phyloP scores from a whole-genome alignment of 2,329 filamentous ascomycete species.

The Sporothrix dimorphospora region DNA sequence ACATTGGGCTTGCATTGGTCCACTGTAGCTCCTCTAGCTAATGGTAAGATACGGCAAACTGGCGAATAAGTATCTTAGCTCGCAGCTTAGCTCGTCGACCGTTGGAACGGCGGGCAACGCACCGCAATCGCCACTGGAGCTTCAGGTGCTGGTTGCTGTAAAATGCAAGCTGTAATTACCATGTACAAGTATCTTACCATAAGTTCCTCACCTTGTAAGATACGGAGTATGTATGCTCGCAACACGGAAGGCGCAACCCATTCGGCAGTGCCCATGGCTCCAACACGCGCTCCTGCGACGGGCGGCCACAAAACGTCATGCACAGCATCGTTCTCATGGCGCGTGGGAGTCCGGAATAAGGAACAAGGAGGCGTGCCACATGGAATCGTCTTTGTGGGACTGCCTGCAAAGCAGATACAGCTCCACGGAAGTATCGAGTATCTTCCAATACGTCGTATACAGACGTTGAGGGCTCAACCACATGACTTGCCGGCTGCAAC shows the following conservation, averaged over 20 bases:
- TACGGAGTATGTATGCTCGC: too few relatives aligned
- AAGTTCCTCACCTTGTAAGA: too few relatives aligned
- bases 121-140: background rate
- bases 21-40: conserved; percentile 7
- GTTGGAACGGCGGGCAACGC: background rate
- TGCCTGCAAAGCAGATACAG: background rate
- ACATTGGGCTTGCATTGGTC: conserved; percentile 21
- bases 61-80: too few relatives aligned
- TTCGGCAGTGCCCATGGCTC: background rate
- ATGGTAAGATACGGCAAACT: background rate
- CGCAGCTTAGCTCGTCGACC: background rate
- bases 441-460: too few relatives aligned
- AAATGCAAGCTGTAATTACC: too few relatives aligned
- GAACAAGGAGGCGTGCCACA: background rate
- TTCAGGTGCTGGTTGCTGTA: too few relatives aligned
- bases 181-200: too few relatives aligned
- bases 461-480: background rate
- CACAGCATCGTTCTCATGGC: background rate
- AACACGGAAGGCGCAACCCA: too few relatives aligned
- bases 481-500: background rate
- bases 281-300: background rate
- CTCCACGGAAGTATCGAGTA: too few relatives aligned
- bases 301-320: background rate
- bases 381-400: background rate
- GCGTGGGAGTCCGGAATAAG: background rate